These are phyloP conservation scores for Pseudogymnoascus sp. DNA, from an alignment of 2,329 filamentous ascomycete genomes.

Conservation along the genomic window DNA sequence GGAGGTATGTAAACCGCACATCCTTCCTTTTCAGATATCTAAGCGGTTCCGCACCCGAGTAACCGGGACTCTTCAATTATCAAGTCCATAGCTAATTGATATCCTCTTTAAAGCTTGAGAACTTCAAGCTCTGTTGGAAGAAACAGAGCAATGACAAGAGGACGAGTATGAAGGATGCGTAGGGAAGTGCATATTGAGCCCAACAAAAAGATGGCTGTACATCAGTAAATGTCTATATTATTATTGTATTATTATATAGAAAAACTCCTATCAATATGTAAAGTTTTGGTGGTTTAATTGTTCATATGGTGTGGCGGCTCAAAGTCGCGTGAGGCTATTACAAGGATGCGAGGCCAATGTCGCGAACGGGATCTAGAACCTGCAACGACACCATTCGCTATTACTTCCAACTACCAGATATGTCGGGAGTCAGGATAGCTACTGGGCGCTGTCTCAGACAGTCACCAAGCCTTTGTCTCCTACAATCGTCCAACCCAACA, in stretches of 20 bases:
- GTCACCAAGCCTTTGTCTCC: not conserved
- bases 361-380: not conserved
- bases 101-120: conserved; percentile 61
- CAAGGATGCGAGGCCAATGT: not conserved
- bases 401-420: not conserved
- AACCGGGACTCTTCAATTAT: not conserved
- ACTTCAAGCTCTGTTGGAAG: conserved; percentile 88
- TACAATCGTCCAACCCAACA: not conserved
- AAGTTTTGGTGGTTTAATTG: not conserved
- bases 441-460: not conserved
- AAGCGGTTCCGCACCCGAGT: not conserved
- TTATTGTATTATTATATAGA: conserved; percentile 9
- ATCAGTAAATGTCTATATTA: conserved; percentile 1
- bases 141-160: conserved; percentile 75
- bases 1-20: conserved; percentile 55
- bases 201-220: not conserved
- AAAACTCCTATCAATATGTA: not conserved
- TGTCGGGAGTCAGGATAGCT: conserved; percentile 1
- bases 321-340: conserved; percentile 9
- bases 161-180: conserved; percentile 66
- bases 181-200: not conserved
- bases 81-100: conserved; percentile 12
- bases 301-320: conserved; percentile 11
- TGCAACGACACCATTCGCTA: not conserved
- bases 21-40: conserved; percentile 17